Percentiles rank a stretch among this genome's conserved stretches.
These are phyloP conservation scores for Kwoniella mangroviensis DNA, from an alignment of 768 basidiomycete species.

Conservation along the genomic window DNA sequence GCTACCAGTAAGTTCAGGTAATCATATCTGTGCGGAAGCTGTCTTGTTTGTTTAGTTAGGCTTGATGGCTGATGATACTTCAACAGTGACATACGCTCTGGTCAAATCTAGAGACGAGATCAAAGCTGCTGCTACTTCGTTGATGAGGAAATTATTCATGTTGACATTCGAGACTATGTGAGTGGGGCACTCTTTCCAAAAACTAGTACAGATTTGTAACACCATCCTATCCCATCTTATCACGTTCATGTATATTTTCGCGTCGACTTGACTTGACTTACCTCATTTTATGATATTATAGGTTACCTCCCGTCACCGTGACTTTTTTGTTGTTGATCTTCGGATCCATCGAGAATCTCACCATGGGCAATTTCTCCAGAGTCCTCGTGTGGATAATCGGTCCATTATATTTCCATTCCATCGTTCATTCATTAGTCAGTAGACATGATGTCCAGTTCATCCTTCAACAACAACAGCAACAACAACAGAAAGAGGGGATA, in stretches of 20 bases:
- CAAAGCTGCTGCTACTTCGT: conserved; percentile 17
- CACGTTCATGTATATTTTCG: too few species aligned
- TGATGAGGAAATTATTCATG: conserved; percentile 20
- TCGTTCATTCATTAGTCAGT: conserved; percentile 18
- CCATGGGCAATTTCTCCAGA: conserved; percentile 24
- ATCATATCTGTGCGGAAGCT: too few species aligned
- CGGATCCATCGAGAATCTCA: conserved; percentile 9
- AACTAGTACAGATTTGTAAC: too few species aligned
- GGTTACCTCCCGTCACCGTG: conserved; percentile 6
- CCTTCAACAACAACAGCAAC: neutral
- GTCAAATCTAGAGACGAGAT: conserved; percentile 15
- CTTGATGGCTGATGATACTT: neutral
- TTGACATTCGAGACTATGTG: conserved; percentile 21
- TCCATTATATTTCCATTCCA: conserved; percentile 25
- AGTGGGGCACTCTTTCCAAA: neutral
- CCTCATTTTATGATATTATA: neutral
- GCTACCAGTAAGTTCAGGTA: conserved; percentile 1
- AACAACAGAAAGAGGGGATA: neutral
- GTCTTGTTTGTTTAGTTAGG: neutral
- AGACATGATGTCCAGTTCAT: conserved; percentile 24
- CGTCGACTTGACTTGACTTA: neutral
- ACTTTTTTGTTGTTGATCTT: conserved; percentile 9
- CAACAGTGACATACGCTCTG: conserved; percentile 20
- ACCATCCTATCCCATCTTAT: neutral
- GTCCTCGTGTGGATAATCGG: conserved; percentile 19